phyloP scores from a whole-genome alignment of 1,139 yeast genomes.

The Tardiomyces digboiensis region DNA sequence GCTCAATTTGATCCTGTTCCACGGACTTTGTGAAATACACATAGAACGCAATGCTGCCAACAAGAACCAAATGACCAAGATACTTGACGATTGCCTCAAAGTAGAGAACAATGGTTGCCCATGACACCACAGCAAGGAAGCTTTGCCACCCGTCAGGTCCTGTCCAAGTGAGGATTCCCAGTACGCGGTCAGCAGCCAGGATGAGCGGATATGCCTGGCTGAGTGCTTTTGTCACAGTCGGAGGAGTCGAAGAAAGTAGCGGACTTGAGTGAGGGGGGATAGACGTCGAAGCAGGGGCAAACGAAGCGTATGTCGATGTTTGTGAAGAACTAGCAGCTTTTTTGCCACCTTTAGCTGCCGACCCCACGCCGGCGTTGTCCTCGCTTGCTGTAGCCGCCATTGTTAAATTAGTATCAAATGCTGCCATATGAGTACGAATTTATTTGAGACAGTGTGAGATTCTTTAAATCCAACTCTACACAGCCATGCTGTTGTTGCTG shows the following conservation, averaged over 20 bases:
- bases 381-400: neutral
- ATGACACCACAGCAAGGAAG: constrained; percentile 48
- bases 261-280: constrained; percentile 30
- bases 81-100: constrained; percentile 65
- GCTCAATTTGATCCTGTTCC: constrained; percentile 42
- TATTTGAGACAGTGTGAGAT: no score
- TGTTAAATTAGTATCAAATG: neutral
- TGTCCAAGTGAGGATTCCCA: constrained; percentile 86
- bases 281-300: constrained; percentile 22
- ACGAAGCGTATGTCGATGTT: constrained; percentile 21
- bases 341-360: neutral
- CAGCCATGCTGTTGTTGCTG: no score
- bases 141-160: constrained; percentile 77
- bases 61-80: constrained; percentile 72
- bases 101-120: constrained; percentile 55
- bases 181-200: constrained; percentile 54
- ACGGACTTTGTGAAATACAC: constrained; percentile 36
- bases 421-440: neutral
- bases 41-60: constrained; percentile 56
- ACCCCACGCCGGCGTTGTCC: neutral
- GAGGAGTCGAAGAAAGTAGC: constrained; percentile 55
- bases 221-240: constrained; percentile 77
- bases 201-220: constrained; percentile 79
- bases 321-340: neutral
- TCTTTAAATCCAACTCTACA: no score